Conservation (phyloP, 2,329 filamentous ascomycete species). For the Hawksworthiomyces lignivorus region DNA sequence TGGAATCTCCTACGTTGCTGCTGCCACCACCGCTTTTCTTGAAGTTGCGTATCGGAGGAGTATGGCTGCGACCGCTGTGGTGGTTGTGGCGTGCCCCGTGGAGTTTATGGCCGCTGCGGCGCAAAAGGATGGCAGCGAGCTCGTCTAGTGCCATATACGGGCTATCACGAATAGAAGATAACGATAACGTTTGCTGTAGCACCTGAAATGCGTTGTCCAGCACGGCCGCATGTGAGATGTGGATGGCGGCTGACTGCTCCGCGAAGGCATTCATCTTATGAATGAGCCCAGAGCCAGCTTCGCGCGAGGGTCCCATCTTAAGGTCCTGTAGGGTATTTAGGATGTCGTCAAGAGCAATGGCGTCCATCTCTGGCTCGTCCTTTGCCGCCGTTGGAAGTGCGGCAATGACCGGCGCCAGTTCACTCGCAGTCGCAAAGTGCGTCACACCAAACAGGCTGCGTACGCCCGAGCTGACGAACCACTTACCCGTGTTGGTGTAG, state of each 20-base stretch:
- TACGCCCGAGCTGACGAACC: slow-evolving; percentile 38
- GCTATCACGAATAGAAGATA: background rate
- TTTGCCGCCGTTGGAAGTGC: slow-evolving; percentile 26
- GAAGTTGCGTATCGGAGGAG: slow-evolving; percentile 3
- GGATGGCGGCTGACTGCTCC: slow-evolving; percentile 33
- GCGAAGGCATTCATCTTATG: slow-evolving; percentile 40
- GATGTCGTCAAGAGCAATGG: slow-evolving; percentile 17
- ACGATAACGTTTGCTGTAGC: slow-evolving; percentile 18
- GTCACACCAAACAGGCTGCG: slow-evolving; percentile 42
- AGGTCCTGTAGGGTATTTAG: slow-evolving; percentile 32
- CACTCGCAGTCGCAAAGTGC: slow-evolving; percentile 33
- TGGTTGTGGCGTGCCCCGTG: background rate
- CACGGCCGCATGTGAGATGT: slow-evolving; percentile 38
- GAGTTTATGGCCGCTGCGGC: slow-evolving; percentile 1
- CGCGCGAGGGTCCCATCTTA: slow-evolving; percentile 33
- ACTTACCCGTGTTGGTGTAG: slow-evolving; percentile 44
- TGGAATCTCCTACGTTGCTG: no score
- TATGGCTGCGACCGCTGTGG: background rate
- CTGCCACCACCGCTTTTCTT: slow-evolving; percentile 20
- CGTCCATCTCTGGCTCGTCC: background rate
- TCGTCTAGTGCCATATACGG: slow-evolving; percentile 40
- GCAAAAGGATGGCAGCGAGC: slow-evolving; percentile 38
- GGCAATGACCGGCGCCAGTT: slow-evolving; percentile 33
- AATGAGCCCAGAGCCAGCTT: slow-evolving; percentile 35
- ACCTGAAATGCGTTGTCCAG: slow-evolving; percentile 38